Percentiles rank a stretch among this genome's conserved stretches.
Conservation (phyloP, 2,329 filamentous ascomycete genomes). For the Fusarium stilboides region DNA sequence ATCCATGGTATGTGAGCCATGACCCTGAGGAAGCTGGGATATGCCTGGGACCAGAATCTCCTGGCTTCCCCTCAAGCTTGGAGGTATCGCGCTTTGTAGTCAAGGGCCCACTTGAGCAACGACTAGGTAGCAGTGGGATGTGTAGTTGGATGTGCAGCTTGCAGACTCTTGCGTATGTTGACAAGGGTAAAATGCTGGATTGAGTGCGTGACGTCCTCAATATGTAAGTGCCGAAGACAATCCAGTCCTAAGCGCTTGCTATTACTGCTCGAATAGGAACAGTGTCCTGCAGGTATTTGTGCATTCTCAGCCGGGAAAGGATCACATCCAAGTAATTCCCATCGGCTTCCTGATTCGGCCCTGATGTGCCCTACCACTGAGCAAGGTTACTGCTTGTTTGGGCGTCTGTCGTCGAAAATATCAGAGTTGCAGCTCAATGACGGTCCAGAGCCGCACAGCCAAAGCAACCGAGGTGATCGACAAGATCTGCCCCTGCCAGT, state of each 20-base stretch:
- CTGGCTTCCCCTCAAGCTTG: neutral
- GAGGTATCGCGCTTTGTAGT: neutral
- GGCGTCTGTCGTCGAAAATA: constrained; percentile 8
- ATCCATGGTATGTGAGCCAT: constrained; percentile 15
- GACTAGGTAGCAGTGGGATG: constrained; percentile 3
- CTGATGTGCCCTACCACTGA: constrained; percentile 3
- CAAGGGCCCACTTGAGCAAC: constrained; percentile 6
- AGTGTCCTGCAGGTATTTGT: constrained; percentile 28
- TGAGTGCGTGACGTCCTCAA: constrained; percentile 33
- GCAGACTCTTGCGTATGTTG: constrained; percentile 14
- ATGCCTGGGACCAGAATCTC: neutral
- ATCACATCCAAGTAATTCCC: constrained; percentile 12
- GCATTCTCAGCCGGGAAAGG: constrained; percentile 30
- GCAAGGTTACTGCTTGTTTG: constrained; percentile 21
- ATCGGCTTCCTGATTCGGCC: constrained; percentile 29
- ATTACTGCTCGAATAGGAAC: constrained; percentile 39
- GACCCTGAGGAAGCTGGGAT: constrained; percentile 23
- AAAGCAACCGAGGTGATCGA: constrained; percentile 43
- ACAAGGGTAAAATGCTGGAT: constrained; percentile 24
- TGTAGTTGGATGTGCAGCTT: neutral
- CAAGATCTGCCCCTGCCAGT: constrained; percentile 50
- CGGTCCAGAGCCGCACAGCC: constrained; percentile 44
- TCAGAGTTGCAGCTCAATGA: constrained; percentile 21
- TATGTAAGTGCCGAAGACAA: constrained; percentile 32
- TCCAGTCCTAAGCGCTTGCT: constrained; percentile 20